Conservation (phyloP, 805 yeast genomes). For the Saturnispora serradocipensis region DNA sequence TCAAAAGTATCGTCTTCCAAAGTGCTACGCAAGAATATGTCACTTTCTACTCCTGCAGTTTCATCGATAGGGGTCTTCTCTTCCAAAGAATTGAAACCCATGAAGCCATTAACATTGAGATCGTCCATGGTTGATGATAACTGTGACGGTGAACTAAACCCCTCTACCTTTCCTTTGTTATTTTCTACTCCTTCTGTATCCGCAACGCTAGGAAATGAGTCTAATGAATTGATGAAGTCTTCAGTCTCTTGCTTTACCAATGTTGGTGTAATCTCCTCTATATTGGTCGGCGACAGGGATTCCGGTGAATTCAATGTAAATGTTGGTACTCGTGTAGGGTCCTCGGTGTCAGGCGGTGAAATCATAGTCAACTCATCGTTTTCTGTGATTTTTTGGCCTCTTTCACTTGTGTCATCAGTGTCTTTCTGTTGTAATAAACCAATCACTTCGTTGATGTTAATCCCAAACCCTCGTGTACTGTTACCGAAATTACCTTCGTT, state of each 20-base stretch:
- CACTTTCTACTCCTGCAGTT: not conserved
- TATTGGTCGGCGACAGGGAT: not conserved
- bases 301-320: not conserved
- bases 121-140: slow-evolving; percentile 6
- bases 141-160: slow-evolving; percentile 5
- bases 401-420: not conserved
- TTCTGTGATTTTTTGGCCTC: not conserved
- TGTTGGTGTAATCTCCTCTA: not conserved
- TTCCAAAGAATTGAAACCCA: slow-evolving; percentile 16
- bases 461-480: slow-evolving; percentile 3
- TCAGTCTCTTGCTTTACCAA: slow-evolving; percentile 19
- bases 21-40: not conserved
- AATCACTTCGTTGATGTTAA: slow-evolving; percentile 5
- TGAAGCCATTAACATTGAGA: slow-evolving; percentile 9
- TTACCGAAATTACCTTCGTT: not conserved
- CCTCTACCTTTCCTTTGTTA: not conserved
- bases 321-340: not conserved
- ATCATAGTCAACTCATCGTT: not conserved
- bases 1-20: not conserved
- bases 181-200: not conserved
- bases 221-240: slow-evolving; percentile 1
- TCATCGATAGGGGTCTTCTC: not conserved
- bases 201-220: not conserved
- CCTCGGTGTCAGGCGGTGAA: not conserved
- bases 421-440: slow-evolving; percentile 4